phyloP scores from a whole-genome alignment of 2,329 filamentous ascomycete species.

The Cephalotrichum gorgonifer region DNA sequence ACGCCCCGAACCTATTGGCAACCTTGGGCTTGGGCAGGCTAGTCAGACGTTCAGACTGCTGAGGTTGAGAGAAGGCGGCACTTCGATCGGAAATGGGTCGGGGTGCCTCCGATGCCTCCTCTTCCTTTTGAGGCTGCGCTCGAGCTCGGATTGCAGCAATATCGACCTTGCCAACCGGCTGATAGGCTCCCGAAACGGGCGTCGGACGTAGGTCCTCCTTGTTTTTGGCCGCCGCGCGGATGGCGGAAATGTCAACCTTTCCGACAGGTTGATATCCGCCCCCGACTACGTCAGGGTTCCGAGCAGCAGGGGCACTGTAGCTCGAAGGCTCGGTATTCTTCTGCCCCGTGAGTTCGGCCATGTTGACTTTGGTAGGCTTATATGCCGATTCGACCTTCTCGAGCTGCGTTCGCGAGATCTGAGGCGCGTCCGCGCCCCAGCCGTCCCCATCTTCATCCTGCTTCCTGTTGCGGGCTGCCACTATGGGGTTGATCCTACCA shows the following conservation, averaged over 20 bases:
- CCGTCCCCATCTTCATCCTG: conserved; percentile 69
- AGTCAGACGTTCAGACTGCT: conserved; percentile 68
- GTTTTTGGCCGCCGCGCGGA: conserved; percentile 64
- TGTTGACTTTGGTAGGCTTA: conserved; percentile 90
- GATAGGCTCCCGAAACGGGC: conserved; percentile 83
- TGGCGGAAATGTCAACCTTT: conserved; percentile 93
- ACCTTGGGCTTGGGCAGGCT: conserved; percentile 91
- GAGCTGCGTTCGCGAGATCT: conserved; percentile 71
- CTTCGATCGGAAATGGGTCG: conserved; percentile 67
- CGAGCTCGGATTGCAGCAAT: conserved; percentile 86
- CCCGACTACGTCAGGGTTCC: conserved; percentile 53
- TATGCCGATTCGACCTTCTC: conserved; percentile 92
- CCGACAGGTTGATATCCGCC: conserved; percentile 90
- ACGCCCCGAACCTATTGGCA: conserved; percentile 72
- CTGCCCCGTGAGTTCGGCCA: conserved; percentile 72
- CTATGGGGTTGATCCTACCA: conserved; percentile 55
- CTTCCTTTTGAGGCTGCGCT: conserved; percentile 47
- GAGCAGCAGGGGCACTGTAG: not conserved
- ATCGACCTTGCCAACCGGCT: conserved; percentile 92
- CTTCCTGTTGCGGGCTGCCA: conserved; percentile 52
- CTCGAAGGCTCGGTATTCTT: conserved; percentile 36
- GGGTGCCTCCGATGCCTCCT: conserved; percentile 26
- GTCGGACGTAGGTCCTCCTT: conserved; percentile 69
- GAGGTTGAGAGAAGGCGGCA: conserved; percentile 53
- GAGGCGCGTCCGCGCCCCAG: conserved; percentile 93